phyloP scores from a whole-genome alignment of 176 grass and related monocot genomes.

The Aegilops speltoides region DNA sequence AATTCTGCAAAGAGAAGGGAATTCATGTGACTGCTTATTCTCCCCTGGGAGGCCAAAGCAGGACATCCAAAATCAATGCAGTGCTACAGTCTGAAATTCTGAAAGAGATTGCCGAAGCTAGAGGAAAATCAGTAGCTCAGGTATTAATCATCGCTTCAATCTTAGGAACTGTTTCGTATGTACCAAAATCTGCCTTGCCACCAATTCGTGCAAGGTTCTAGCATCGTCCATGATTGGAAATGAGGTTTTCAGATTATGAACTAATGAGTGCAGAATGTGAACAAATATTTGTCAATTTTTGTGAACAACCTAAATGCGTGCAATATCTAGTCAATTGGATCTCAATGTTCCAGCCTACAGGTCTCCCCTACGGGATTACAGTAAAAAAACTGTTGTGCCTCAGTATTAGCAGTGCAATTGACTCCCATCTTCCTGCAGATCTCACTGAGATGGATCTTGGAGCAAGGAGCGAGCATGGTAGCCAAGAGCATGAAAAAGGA shows the following conservation, averaged over 20 bases:
- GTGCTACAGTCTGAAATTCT: slow-evolving; percentile 40
- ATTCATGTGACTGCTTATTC: slow-evolving; percentile 55
- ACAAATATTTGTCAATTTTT: background rate
- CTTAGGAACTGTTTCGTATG: background rate
- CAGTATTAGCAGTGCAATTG: background rate
- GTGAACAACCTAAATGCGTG: background rate
- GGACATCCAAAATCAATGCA: slow-evolving; percentile 20
- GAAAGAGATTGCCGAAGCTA: slow-evolving; percentile 47
- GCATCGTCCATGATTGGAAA: background rate
- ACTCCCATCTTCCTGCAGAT: slow-evolving; percentile 32
- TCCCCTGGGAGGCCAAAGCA: slow-evolving; percentile 51
- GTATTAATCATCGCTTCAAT: slow-evolving; percentile 27
- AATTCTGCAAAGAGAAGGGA: slow-evolving; percentile 42
- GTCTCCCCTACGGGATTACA: background rate
- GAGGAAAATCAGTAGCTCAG: slow-evolving; percentile 63
- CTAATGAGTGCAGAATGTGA: background rate
- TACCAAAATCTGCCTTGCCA: background rate
- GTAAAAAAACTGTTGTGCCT: background rate
- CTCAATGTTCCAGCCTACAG: background rate
- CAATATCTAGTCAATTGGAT: background rate
- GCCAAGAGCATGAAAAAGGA: slow-evolving; percentile 54
- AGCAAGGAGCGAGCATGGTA: slow-evolving; percentile 62
- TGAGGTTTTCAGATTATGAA: background rate
- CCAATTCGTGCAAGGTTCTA: background rate
- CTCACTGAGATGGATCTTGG: slow-evolving; percentile 58